These are phyloP conservation scores for Calendula officinalis DNA, from an alignment of 129 eudicot genomes.

Conservation along the genomic window DNA sequence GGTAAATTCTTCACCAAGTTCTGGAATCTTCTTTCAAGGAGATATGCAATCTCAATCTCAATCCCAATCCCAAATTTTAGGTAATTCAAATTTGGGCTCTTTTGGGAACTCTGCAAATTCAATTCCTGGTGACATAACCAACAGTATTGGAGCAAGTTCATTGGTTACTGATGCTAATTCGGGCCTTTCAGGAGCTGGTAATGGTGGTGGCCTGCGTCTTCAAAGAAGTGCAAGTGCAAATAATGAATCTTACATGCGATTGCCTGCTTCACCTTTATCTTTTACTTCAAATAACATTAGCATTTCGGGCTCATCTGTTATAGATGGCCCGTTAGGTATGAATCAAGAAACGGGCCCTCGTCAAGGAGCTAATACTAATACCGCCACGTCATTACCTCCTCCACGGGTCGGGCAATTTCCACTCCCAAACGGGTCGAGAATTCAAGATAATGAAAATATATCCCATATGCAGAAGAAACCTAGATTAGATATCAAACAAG, in stretches of 20 bases:
- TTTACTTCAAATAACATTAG: conserved; percentile 75
- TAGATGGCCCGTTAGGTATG: conserved; percentile 27
- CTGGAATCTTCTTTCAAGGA: conserved; percentile 81
- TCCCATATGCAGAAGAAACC: conserved; percentile 92
- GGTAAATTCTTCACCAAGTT: conserved; percentile 73
- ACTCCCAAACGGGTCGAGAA: conserved; percentile 50
- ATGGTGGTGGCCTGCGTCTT: conserved; percentile 41
- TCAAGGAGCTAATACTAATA: conserved; percentile 49
- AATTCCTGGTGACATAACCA: conserved; percentile 60
- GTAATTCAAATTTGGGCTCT: conserved; percentile 62
- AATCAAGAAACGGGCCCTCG: conserved; percentile 59
- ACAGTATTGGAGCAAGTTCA: conserved; percentile 9
- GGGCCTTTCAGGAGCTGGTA: conserved; percentile 53
- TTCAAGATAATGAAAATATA: conserved; percentile 21
- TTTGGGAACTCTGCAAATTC: conserved; percentile 62
- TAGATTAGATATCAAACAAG: conserved; percentile 80
- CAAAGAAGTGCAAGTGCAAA: conserved; percentile 74
- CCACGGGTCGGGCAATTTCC: conserved; percentile 51
- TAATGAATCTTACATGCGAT: conserved; percentile 63
- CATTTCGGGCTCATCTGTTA: conserved; percentile 68
- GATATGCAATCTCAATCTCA: conserved; percentile 51
- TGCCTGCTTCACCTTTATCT: conserved; percentile 84
- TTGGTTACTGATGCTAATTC: background rate
- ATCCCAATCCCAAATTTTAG: conserved; percentile 39
- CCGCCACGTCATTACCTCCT: conserved; percentile 53